Evolutionary conservation across 768 basidiomycete genomes (phyloP).

Genomic region (Auricularia heimuer): DNA sequence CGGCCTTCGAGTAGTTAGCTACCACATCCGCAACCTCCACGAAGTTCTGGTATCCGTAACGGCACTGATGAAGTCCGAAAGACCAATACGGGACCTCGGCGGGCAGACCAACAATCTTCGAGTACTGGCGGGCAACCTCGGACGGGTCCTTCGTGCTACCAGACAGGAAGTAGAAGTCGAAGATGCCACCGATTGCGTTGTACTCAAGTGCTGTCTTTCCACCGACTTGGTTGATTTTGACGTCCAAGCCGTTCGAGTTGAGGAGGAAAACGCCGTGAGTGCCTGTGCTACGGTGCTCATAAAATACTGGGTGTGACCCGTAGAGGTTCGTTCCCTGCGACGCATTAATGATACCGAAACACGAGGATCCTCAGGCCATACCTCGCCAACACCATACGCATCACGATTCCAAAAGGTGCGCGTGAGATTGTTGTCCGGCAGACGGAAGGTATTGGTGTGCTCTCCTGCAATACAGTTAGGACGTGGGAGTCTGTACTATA

Average conservation of each 20-base stretch:
- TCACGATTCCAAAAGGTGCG: constrained; percentile 60
- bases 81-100: constrained; percentile 71
- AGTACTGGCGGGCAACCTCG: constrained; percentile 58
- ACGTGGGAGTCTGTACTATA: constrained; percentile 14
- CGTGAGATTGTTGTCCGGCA: constrained; percentile 33
- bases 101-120: constrained; percentile 52
- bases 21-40: constrained; percentile 55
- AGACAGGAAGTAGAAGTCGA: constrained; percentile 73
- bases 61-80: constrained; percentile 63
- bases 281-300: constrained; percentile 55
- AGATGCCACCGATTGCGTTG: constrained; percentile 64
- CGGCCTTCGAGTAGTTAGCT: constrained; percentile 46
- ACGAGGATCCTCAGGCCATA: not conserved
- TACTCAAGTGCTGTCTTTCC: constrained; percentile 48
- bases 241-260: constrained; percentile 69
- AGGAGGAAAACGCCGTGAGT: constrained; percentile 64
- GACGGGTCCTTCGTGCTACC: constrained; percentile 51
- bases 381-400: constrained; percentile 31
- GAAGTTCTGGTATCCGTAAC: constrained; percentile 57
- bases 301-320: constrained; percentile 66
- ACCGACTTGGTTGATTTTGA: constrained; percentile 43
- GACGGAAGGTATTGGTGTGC: constrained; percentile 37
- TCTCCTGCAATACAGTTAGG: not conserved
- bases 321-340: constrained; percentile 55
- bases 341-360: constrained; percentile 16